These are phyloP conservation scores for Hypocreales sp. DNA, from an alignment of 2,329 filamentous ascomycete species.

Conservation along the genomic window DNA sequence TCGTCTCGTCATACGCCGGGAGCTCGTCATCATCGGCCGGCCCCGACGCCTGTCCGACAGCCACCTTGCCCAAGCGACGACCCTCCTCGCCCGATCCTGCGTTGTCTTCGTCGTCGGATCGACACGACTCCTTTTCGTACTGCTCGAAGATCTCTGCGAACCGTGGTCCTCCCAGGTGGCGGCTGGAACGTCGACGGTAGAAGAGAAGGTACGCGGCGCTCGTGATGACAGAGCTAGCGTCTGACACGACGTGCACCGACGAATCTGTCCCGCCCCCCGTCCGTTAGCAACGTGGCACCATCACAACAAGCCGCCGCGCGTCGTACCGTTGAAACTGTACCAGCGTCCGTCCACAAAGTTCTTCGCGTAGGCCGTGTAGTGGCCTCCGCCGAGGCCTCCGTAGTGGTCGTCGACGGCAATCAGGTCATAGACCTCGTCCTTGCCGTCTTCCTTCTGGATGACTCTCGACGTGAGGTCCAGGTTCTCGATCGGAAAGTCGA, in stretches of 20 bases:
- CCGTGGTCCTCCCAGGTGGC: constrained; percentile 62
- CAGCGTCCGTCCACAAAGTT: constrained; percentile 81
- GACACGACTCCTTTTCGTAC: constrained; percentile 38
- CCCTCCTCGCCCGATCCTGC: constrained; percentile 57
- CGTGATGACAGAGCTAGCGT: constrained; percentile 51
- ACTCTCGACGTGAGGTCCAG: constrained; percentile 72
- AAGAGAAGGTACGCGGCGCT: constrained; percentile 82
- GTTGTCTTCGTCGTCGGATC: constrained; percentile 25
- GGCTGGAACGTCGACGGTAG: constrained; percentile 71
- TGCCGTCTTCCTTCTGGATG: constrained; percentile 64
- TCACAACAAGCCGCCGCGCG: neutral
- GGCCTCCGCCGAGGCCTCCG: constrained; percentile 81
- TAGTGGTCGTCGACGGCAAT: constrained; percentile 95
- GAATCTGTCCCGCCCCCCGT: constrained; percentile 42
- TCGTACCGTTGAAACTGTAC: constrained; percentile 93
- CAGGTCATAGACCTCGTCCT: constrained; percentile 76
- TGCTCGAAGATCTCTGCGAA: constrained; percentile 56
- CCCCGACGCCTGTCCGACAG: constrained; percentile 11
- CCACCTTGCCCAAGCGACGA: constrained; percentile 33
- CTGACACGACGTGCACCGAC: constrained; percentile 45
- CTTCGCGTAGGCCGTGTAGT: constrained; percentile 90
- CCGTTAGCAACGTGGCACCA: neutral
- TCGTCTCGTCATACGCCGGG: constrained; percentile 15
- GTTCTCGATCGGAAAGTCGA: constrained; percentile 82
- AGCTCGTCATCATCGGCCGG: constrained; percentile 14